Percentiles rank a stretch among this genome's conserved stretches.
These are phyloP conservation scores for Selenicereus undatus DNA, from an alignment of 148 eudicot species.

Conservation along the genomic window DNA sequence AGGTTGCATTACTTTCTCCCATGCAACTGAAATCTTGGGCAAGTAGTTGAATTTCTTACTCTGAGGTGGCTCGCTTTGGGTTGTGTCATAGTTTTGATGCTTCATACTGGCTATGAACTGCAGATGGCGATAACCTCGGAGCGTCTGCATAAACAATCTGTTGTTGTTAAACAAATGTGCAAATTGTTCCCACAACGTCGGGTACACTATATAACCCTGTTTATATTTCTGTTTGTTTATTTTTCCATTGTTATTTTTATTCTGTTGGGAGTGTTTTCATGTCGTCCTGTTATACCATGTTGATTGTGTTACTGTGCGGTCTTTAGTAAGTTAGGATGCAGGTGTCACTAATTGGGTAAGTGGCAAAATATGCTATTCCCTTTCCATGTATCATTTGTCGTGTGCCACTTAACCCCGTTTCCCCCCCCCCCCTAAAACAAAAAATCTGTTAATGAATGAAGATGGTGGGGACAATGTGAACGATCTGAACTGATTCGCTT, in stretches of 20 bases:
- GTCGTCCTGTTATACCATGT: not conserved
- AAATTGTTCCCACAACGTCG: constrained; percentile 87
- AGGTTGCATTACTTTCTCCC: not conserved
- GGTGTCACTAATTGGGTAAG: not conserved
- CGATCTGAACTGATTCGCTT: not conserved
- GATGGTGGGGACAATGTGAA: not conserved
- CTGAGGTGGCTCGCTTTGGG: not conserved
- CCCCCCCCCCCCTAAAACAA: too few species aligned
- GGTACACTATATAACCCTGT: constrained; percentile 38
- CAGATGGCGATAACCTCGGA: constrained; percentile 97
- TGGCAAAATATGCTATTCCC: not conserved
- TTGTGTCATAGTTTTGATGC: constrained; percentile 4
- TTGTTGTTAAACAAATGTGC: constrained; percentile 86
- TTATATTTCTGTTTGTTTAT: not conserved
- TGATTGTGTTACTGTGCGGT: not conserved
- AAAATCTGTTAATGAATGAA: not conserved
- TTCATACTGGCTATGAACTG: constrained; percentile 27
- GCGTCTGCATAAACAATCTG: constrained; percentile 87
- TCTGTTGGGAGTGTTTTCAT: not conserved
- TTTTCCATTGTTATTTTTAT: not conserved
- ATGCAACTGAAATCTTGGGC: not conserved
- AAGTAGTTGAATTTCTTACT: not conserved
- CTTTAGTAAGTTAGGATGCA: not conserved
- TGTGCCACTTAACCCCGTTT: not conserved
- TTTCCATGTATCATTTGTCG: not conserved